A percentile compares a stretch with the other conserved stretches of the same genome.
Conservation (phyloP, 2,329 filamentous ascomycete genomes). For the Calonectria henricotiae region DNA sequence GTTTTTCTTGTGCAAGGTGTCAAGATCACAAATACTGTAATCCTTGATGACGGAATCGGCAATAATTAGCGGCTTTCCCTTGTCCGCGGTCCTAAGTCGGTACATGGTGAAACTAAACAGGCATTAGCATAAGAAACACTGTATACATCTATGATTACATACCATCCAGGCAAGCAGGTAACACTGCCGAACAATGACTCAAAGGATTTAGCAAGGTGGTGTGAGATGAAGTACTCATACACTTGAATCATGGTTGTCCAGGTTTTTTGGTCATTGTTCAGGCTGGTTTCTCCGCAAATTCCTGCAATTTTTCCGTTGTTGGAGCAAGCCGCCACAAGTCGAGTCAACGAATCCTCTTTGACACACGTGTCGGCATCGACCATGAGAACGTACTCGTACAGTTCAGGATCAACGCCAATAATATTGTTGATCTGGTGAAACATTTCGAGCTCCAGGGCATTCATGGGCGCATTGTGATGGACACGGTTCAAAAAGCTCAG, state of each 20-base stretch:
- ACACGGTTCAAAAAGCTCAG: conserved; percentile 99
- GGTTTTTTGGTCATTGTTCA: conserved; percentile 93
- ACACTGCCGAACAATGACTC: conserved; percentile 98
- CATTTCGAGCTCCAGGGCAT: conserved; percentile 95
- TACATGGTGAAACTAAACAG: conserved; percentile 95
- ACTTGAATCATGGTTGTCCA: conserved; percentile 99
- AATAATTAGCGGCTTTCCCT: conserved; percentile 94
- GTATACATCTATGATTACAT: conserved; percentile 64
- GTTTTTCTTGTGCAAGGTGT: conserved; percentile 98
- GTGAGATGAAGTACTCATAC: conserved; percentile 99
- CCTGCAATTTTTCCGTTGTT: conserved; percentile 97
- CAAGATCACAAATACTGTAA: conserved; percentile 89
- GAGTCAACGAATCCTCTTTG: conserved; percentile 90
- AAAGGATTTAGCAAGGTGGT: conserved; percentile 96
- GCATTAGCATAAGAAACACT: conserved; percentile 55
- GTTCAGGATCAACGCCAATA: conserved; percentile 95
- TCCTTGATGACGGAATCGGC: conserved; percentile 89
- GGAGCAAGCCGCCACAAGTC: conserved; percentile 91
- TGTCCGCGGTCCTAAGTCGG: conserved; percentile 92
- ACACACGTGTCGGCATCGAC: conserved; percentile 98
- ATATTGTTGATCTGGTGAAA: conserved; percentile 99
- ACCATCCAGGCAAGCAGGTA: conserved; percentile 99
- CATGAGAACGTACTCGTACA: conserved; percentile 98
- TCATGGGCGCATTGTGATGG: conserved; percentile 94
- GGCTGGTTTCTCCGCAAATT: conserved; percentile 96